Base-by-base conservation (phyloP, 805 yeast genomes). In the Candida boleticola region DNA sequence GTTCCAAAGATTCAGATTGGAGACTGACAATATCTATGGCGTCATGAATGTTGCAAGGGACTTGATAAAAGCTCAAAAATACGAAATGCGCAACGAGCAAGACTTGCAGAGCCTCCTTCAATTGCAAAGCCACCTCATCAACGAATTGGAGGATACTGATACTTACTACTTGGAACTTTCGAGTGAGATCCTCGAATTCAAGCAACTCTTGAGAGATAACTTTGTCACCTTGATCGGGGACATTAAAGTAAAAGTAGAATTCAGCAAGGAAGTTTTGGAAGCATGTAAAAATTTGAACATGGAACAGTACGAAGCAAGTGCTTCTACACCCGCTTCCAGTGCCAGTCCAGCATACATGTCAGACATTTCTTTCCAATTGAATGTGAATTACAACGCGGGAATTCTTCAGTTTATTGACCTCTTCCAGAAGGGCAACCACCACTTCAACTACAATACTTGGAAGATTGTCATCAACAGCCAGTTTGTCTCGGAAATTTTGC, bases 131-230 rank as follows among this genome's bases (percentile, higher is more conserved):
- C 43, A 47, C 22, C 43, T 70, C 40, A 49, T 66, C 18, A 60
- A 63, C 40, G 61, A 65, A 45, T 61, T 69, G 35, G 73, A 70
- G 41, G 68, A 66, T 39, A 53, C 70, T 6, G 71, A 67, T 23
- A 61, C 64, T 36, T 64, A 64, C 44, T 70, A 68, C 49, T 41
- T 68, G 37, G 60, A 57, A 29, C 48, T 66, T 31, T 52, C 54
- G 22, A 45, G 48, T 0, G 63, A 62, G 21, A 44, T 63, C 13
- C 23, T 21, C 5, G 43, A 43, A 4, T 64, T 63, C 42, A 58
- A 53, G 38, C 23, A 11, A 3, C 30, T 31, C 5, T 50, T 61
- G 38, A 49, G 44, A 3, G 36, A 42, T 1, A 49, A 52, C 18
- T 60, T 60, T 33, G 31, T 18, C 6, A 26, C 32, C 4, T 37